Evolutionary conservation across 1,284 basidiomycete genomes (phyloP).

Genomic region (Earliella scabrosa): DNA sequence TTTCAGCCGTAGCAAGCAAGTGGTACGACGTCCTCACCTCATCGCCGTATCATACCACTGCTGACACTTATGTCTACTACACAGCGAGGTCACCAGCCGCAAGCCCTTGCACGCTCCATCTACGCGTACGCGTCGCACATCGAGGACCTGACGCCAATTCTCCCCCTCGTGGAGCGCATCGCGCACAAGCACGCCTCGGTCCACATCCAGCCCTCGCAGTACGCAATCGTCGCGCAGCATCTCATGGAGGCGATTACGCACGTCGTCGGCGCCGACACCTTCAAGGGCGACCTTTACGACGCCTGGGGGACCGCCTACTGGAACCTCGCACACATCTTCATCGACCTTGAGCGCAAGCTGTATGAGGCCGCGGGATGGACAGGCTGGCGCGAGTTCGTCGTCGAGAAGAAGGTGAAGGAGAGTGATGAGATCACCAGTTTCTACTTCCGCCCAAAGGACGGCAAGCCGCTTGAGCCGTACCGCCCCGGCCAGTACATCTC

Average conservation of each 20-base stretch:
- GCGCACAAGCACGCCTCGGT: constrained; percentile 32
- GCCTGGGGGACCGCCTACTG: constrained; percentile 33
- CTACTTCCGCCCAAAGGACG: constrained; percentile 31
- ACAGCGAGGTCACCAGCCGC: constrained; percentile 24
- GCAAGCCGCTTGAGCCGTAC: constrained; percentile 22
- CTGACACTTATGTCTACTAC: not conserved
- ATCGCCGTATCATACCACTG: not conserved
- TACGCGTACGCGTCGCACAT: constrained; percentile 32
- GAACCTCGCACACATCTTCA: constrained; percentile 32
- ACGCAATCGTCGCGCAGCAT: constrained; percentile 29
- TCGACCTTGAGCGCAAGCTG: constrained; percentile 30
- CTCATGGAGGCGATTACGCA: constrained; percentile 28
- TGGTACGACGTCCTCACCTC: constrained; percentile 16
- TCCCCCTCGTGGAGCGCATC: constrained; percentile 32
- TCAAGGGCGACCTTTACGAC: constrained; percentile 24
- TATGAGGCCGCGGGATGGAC: constrained; percentile 29
- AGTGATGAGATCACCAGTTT: constrained; percentile 31
- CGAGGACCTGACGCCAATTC: constrained; percentile 30
- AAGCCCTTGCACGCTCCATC: constrained; percentile 27
- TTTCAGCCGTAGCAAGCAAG: constrained; percentile 31
- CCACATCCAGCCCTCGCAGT: constrained; percentile 29
- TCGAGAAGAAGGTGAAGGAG: constrained; percentile 28
- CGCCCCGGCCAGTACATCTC: constrained; percentile 33
- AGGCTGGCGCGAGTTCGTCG: constrained; percentile 31
- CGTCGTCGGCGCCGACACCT: constrained; percentile 28